Conservation (phyloP, 495 filamentous ascomycete species). For the Cetradonia linearis region DNA sequence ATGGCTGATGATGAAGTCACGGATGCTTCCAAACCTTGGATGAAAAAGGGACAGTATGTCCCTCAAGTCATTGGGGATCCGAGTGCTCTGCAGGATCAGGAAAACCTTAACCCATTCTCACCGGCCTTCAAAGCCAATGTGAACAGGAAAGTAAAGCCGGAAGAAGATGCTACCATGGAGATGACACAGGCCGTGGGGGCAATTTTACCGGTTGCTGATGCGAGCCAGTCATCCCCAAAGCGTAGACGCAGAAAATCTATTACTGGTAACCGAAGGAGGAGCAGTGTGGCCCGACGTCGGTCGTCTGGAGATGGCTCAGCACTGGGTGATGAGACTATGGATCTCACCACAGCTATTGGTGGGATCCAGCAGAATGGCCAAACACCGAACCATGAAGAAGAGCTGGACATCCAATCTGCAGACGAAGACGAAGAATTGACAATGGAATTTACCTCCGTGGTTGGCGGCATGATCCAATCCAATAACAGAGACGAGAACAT, state of each 20-base stretch:
- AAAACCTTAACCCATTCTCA: constrained; percentile 50
- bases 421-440: constrained; percentile 64
- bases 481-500: neutral
- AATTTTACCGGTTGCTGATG: constrained; percentile 34
- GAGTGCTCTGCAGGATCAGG: constrained; percentile 47
- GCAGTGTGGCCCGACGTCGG: constrained; percentile 21
- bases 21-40: constrained; percentile 60
- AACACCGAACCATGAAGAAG: constrained; percentile 22
- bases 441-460: constrained; percentile 69
- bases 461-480: constrained; percentile 52
- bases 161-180: constrained; percentile 64
- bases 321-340: constrained; percentile 28
- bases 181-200: constrained; percentile 66
- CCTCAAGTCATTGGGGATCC: constrained; percentile 41
- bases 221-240: constrained; percentile 29
- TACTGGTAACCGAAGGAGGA: constrained; percentile 16
- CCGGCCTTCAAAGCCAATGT: constrained; percentile 27
- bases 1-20: constrained; percentile 76
- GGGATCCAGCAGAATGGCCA: constrained; percentile 53
- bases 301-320: constrained; percentile 21
- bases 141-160: constrained; percentile 27
- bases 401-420: constrained; percentile 11
- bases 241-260: constrained; percentile 16
- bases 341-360: constrained; percentile 46
- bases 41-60: constrained; percentile 41